Evolutionary conservation across 805 yeast genomes (phyloP), one percentile per base, ranked within the genome.

Genomic region (Torulaspora indica): DNA sequence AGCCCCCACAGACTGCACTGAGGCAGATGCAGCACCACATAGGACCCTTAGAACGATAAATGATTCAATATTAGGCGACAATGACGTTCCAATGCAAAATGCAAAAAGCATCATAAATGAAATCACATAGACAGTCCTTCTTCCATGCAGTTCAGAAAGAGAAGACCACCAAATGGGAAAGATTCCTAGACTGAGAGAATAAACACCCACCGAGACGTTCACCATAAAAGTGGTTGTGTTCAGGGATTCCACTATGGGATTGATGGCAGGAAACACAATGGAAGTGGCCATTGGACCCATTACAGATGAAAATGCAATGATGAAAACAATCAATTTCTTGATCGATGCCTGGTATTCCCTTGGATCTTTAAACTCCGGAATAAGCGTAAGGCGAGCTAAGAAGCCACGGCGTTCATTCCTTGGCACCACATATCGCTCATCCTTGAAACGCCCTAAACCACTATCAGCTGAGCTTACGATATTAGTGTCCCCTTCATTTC

Each of bases 241-340:
- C 13, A 85, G 71, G 14, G 77, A 78, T 1, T 52, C 49, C 4
- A 75, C 74, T 33, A 87, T 74, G 42, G 77, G 75, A 27, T 76
- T 76, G 15, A 85, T 76, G 0, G 93, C 91, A 0, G 96, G 96
- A 39, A 84, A 75, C 56, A 87, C 71, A 40, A 87, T 85, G 0
- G 93, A 82, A 1, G 93, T 82, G 9, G 93, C 95, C 93, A 87
- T 84, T 5, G 96, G 95, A 0, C 95, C 95, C 42, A 84, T 75
- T 59, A 83, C 67, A 1, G 90, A 84, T 5, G 90, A 89, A 46
- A 76, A 66, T 0, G 91, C 90, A 38, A 86, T 78, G 12, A 85
- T 68, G 27, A 76, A 67, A 0, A 85, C 84, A 35, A 87, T 69
- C n/a, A 72, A 42, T 39, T 64, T 56, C 56, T 86, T 85, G 43